phyloP scores from a whole-genome alignment of 331 rosid species.

The Arachis monticola region DNA sequence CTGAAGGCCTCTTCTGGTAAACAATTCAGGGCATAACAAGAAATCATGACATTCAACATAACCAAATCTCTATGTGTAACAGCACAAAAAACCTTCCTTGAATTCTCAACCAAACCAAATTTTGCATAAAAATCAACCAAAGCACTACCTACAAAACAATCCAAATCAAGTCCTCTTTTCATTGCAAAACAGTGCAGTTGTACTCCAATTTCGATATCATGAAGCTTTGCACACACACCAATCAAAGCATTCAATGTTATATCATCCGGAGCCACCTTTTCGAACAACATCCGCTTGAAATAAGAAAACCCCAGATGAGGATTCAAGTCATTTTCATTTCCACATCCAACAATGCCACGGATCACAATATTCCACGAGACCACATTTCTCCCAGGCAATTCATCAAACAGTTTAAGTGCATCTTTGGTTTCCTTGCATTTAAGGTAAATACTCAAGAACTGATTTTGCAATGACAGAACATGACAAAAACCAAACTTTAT shows the following conservation, averaged over 20 bases:
- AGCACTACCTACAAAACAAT: constrained; percentile 66
- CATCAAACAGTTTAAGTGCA: constrained; percentile 67
- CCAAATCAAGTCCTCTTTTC: constrained; percentile 62
- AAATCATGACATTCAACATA: constrained; percentile 81
- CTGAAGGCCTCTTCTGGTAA: constrained; percentile 50
- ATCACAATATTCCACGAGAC: constrained; percentile 75
- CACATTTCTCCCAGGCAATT: constrained; percentile 68
- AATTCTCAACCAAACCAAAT: constrained; percentile 59
- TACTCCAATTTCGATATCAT: constrained; percentile 53
- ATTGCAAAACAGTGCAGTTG: constrained; percentile 66
- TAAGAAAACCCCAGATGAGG: constrained; percentile 42
- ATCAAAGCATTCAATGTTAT: constrained; percentile 62
- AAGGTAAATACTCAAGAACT: constrained; percentile 53
- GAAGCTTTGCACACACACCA: constrained; percentile 53
- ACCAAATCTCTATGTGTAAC: constrained; percentile 58
- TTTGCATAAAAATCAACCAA: constrained; percentile 65
- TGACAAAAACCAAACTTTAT: constrained; percentile 60
- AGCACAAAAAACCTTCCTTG: constrained; percentile 56
- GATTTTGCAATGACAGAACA: constrained; percentile 57
- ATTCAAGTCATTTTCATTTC: constrained; percentile 25
- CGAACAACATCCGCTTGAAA: constrained; percentile 65
- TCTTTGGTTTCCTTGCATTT: constrained; percentile 46
- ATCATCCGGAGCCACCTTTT: constrained; percentile 53
- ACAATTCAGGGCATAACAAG: constrained; percentile 61
- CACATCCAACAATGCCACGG: constrained; percentile 51